Evolutionary conservation across 2,329 filamentous ascomycete genomes (phyloP).

Genomic region (Trichoderma simmonsii): DNA sequence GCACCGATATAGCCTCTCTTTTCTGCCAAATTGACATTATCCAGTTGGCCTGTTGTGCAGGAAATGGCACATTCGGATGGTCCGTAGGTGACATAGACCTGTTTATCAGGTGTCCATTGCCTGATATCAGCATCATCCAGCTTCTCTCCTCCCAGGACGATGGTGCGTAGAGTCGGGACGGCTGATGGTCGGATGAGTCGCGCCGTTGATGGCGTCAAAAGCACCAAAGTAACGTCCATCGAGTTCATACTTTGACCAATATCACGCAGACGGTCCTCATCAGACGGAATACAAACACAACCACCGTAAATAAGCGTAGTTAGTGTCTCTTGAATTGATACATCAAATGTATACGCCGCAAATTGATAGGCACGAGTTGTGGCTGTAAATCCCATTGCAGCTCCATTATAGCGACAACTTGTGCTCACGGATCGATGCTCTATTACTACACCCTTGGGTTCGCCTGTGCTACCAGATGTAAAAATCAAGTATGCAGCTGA

Average conservation of each 20-base stretch:
- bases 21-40: too few relatives aligned
- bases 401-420: not conserved
- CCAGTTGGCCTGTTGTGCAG: slow-evolving; percentile 26
- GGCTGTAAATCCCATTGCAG: not conserved
- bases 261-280: not conserved
- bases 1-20: too few relatives aligned
- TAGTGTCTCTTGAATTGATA: slow-evolving; percentile 37
- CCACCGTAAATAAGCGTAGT: slow-evolving; percentile 38
- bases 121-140: slow-evolving; percentile 6
- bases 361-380: slow-evolving; percentile 25
- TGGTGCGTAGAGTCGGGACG: not conserved
- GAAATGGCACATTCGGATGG: slow-evolving; percentile 21
- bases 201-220: not conserved
- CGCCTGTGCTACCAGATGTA: slow-evolving; percentile 19
- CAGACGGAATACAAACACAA: slow-evolving; percentile 34
- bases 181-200: not conserved
- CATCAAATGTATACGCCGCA: slow-evolving; percentile 38
- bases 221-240: not conserved
- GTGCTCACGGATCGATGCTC: not conserved
- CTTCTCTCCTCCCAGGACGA: not conserved
- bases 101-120: slow-evolving; percentile 22
- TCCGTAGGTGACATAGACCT: slow-evolving; percentile 28
- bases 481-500: slow-evolving; percentile 16
- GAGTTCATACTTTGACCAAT: not conserved
- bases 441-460: slow-evolving; percentile 15